phyloP scores from a whole-genome alignment of 352 stramenopile species.

The Phytophthora europaea region DNA sequence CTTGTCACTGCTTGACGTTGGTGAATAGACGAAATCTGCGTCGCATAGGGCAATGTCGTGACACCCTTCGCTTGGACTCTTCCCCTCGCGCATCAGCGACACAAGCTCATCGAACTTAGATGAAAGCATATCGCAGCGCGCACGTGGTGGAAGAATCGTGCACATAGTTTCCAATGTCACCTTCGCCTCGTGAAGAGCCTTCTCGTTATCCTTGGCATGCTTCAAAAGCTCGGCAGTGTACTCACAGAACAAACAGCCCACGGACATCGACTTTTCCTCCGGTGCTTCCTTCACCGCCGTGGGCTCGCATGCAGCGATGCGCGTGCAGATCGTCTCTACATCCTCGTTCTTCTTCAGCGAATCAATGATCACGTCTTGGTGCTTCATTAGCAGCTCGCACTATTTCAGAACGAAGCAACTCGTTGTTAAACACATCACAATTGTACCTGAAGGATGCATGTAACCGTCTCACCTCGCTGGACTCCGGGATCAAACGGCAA shows the following conservation, averaged over 20 bases:
- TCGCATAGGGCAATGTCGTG: constrained; percentile 68
- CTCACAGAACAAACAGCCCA: constrained; percentile 84
- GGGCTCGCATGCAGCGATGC: constrained; percentile 51
- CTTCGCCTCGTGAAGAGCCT: constrained; percentile 69
- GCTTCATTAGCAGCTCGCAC: constrained; percentile 69
- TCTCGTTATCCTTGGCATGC: constrained; percentile 54
- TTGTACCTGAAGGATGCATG: background rate
- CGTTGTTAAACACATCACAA: background rate
- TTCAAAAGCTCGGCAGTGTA: constrained; percentile 76
- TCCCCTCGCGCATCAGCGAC: constrained; percentile 62
- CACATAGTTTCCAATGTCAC: constrained; percentile 83
- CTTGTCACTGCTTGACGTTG: constrained; percentile 26
- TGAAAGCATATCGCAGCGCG: constrained; percentile 70
- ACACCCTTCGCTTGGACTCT: constrained; percentile 73
- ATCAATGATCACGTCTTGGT: constrained; percentile 62
- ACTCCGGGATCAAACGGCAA: constrained; percentile 69
- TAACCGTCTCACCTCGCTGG: constrained; percentile 40
- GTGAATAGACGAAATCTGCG: constrained; percentile 43
- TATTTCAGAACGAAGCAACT: constrained; percentile 13
- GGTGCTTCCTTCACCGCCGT: constrained; percentile 16
- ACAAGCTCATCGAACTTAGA: constrained; percentile 84
- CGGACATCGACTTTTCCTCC: constrained; percentile 52
- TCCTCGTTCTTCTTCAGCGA: constrained; percentile 60
- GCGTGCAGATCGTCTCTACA: constrained; percentile 61
- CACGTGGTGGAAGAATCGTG: constrained; percentile 67